Evolutionary conservation across 768 basidiomycete genomes (phyloP), one percentile per base, ranked within the genome.

Genomic region (Amanita molliuscula): DNA sequence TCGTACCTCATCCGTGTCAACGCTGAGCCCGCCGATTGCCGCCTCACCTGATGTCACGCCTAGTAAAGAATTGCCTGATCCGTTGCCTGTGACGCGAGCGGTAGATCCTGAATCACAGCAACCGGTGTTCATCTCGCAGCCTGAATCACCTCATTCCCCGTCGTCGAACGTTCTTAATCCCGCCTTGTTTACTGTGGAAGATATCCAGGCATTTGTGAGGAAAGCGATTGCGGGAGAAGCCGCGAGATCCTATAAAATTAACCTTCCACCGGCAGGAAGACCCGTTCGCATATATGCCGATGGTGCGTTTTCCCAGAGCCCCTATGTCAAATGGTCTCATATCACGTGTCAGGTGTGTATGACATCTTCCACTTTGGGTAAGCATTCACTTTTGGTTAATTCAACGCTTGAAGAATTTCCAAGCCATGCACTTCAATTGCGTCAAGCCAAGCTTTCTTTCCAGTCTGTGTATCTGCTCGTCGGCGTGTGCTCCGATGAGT

Each of bases 311-410:
- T 50, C n/a, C 46, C 37, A n/a, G 10, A 23, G n/a, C 11, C 34
- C 31, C 28, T 61, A 65, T 65, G 62, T 67, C 64, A 53, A 26
- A 16, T 15, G 4, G 4, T 35, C 20, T 18, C 11, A 21, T 16
- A 29, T 49, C 38, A 44, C 40, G 41, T 44, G 41, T 44, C 59
- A 89, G 88, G 87, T 11, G 95, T 97, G 9, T 99, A 97, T 61
- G 96, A 99, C 67, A 76, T 99, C 47, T 95, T 98, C 68, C 95
- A 97, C 65, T 97, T 91, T 65, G 89, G 89, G 89, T 91, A 64
- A 55, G 78, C 63, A 28, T 4, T 40, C 50, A 33, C 23, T 29
- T 36, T 44, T 10, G 40, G 21, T 50, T 23, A n/a, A 15, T 18
- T 46, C 50, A 44, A n/a, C 38, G 23, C n/a, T 4, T 7, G 9